Evolutionary conservation across 768 basidiomycete genomes (phyloP), one percentile per base, ranked within the genome.

Genomic region (Cystofilobasidium ferigula): DNA sequence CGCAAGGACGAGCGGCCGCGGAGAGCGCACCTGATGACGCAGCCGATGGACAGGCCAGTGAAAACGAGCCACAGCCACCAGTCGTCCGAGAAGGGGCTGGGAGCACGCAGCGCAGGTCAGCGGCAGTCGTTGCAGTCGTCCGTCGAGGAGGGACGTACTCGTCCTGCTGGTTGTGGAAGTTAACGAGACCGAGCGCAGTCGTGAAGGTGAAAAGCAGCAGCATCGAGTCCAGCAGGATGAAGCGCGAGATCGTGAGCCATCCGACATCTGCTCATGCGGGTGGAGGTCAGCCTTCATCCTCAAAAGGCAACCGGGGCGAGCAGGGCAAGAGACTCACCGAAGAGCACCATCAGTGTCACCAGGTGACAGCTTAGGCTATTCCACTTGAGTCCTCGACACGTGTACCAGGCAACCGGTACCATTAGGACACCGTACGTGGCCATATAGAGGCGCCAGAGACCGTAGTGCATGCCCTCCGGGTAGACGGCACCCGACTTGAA

Each of bases 121-220:
- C n/a, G n/a, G 28, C 16, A 16, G 36, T 35, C 22, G 16, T 51
- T 10, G 9, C 8, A 51, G 48, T 51, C n/a, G n/a, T n/a, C n/a
- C n/a, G n/a, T n/a, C n/a, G n/a, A n/a, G n/a, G n/a, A n/a, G 42
- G 20, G 28, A 79, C 89, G 72, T 71, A 94, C 91, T 88, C 84
- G 71, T 86, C 87, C 79, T 93, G 90, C 76, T 97, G 89, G 74
- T 95, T 95, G 74, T 98, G 92, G 78, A 98, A 98, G 77, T 93
- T 95, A 57, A 89, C 85, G 58, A 98, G 79, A 75, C 87, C 89
- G 77, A 94, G 93, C 71, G 94, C 88, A 48, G 93, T 93, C 73
- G 89, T 85, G 81, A 97, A 90, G 45, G 95, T 98, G 80, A 99
- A 98, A 82, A 94, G 95, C 38, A 99, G 80, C n/a, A 99, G 79